Evolutionary conservation across 345 rosid species (phyloP).

Genomic region (Gossypium sturtianum): DNA sequence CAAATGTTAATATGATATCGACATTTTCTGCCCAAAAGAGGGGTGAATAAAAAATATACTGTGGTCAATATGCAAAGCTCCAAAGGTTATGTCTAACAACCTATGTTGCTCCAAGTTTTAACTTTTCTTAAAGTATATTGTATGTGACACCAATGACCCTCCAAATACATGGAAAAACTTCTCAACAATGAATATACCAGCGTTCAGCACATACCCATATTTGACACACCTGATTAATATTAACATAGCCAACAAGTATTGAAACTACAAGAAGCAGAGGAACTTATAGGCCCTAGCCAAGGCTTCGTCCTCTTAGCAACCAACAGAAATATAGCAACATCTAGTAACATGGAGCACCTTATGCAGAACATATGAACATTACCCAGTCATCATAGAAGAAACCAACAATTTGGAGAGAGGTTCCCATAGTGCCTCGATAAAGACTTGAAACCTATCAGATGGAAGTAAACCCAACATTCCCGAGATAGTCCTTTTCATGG

Average conservation of each 20-base stretch:
- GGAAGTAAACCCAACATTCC: conserved; percentile 98
- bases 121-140: background rate
- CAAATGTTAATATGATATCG: background rate
- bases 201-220: background rate
- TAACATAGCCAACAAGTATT: background rate
- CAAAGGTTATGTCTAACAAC: conserved; percentile 4
- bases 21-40: background rate
- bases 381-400: conserved; percentile 99
- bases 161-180: background rate
- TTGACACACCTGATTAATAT: no score
- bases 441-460: conserved; percentile 83
- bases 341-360: background rate
- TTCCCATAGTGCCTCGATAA: conserved; percentile 87
- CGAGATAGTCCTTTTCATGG: conserved; percentile 93
- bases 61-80: background rate
- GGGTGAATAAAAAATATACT: background rate
- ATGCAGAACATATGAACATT: conserved; percentile 23
- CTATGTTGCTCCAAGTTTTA: background rate
- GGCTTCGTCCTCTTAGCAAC: background rate
- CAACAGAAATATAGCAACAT: background rate
- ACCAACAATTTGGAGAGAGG: conserved; percentile 81
- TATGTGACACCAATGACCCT: background rate
- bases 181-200: background rate
- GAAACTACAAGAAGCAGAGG: background rate
- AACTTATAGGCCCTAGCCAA: background rate